Base-by-base conservation (phyloP, 2,329 filamentous ascomycete species). In the Lasiodiplodia sp. region DNA sequence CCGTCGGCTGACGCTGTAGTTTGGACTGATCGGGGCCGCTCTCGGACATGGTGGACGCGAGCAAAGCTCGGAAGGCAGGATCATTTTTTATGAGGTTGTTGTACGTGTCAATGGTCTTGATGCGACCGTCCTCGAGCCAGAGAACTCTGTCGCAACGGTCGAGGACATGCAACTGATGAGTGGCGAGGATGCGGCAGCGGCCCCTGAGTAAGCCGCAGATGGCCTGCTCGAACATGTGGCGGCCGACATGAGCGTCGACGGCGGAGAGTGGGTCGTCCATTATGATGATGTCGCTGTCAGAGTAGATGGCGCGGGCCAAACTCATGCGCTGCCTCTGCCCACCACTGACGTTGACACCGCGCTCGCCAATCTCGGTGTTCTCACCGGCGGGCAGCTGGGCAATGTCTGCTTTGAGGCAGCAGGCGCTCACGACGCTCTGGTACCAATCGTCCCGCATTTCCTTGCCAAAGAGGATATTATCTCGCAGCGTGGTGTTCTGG, bases 291-390 rank as follows among this genome's bases (percentile, higher is more conserved):
- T 89, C 87, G 0, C 87, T 85, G 71, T 89, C 81, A 75, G 89
- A 90, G 74, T 90, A 90, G 66, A 90, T 89, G 1, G 88, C 88
- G 66, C 96, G 88, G n/a, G 96, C 96, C 75, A 98, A 97, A 77
- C 97, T 98, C 72, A 97, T 84, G 12, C 96, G 89, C 79, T 97
- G 95, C 79, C 97, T 97, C 79, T 98, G 95, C 1, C 95, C 95
- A 68, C 96, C 95, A 21, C 94, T 97, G 1, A 98, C 92, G 0
- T 94, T 98, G 75, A 98, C 97, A 66, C 96, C 95, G 70, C 94
- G 90, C 79, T 98, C 96, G 31, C 95, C 96, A 75, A 98, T 97
- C 78, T 98, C 95, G 0, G 95, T 99, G 73, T 87, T 80, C 74
- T 98, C 96, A 14, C 93, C 92, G 68, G 91, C 88, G 0, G 95